Base-by-base conservation (phyloP, 345 rosid genomes). In the Aquilaria malaccensis region DNA sequence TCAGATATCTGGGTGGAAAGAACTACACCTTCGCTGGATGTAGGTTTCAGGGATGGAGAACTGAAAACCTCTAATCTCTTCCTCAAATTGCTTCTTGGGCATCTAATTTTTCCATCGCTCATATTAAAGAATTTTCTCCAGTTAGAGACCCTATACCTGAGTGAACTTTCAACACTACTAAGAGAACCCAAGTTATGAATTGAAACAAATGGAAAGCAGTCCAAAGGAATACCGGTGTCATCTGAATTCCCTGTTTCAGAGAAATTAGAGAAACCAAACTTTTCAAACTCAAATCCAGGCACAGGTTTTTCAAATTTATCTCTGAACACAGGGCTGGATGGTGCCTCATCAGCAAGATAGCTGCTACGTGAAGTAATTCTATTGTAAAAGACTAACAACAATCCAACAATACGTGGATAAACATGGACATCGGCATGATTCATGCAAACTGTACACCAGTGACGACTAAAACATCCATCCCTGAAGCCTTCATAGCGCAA, bases 181-280 rank as follows among this genome's bases (percentile, higher is more conserved):
- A 83, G 76, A 67, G 76, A 55, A 68, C 84, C 84, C 62, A 74
- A 70, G 66, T 83, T 83, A 58, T 51, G 37, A 43, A 82, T 68
- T 14, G 89, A 78, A 67, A 83, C 60, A 69, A 89, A 92, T 33
- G 95, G 96, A 80, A 76, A 92, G 63, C 33, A 72, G 65, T 83
- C 84, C 61, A 87, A 64, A 67, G 91, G 76, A 74, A 87, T 81
- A 75, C 78, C 74, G 56, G 75, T 81, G 74, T 63, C 5, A 14
- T 75, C 74, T 50, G 81, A 70, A 54, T 77, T 69, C 45, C 81
- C 74, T 59, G 66, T 67, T 79, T 79, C 93, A 69, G 64, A 61
- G 79, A 78, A 83, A 71, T 89, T 89, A 51, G 96, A 91, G 77
- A 74, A 81, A 59, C 89, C 95, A 80, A 82, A 89, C 75, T 73